Evolutionary conservation across 1,284 basidiomycete species (phyloP).

Genomic region (Athelia sp.): DNA sequence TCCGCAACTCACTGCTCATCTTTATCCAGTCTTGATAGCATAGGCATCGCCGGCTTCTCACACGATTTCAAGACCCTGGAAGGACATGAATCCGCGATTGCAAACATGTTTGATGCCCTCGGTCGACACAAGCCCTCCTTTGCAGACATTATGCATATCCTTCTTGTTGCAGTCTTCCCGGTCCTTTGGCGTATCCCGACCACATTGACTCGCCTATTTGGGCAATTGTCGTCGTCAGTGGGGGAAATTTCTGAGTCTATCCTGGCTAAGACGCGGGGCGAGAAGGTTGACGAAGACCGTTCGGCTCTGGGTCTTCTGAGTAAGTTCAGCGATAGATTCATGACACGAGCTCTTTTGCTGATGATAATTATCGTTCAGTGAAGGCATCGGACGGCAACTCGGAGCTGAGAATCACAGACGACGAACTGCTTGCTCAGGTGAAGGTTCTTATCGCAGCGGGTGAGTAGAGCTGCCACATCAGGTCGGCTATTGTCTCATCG

Average conservation of each 20-base stretch:
- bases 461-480: not conserved
- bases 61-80: slow-evolving; percentile 53
- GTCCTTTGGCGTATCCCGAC: slow-evolving; percentile 31
- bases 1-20: not conserved
- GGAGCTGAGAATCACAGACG: slow-evolving; percentile 47
- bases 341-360: not conserved
- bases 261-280: slow-evolving; percentile 36
- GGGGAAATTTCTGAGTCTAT: slow-evolving; percentile 43
- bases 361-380: slow-evolving; percentile 27
- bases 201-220: too few relatives aligned
- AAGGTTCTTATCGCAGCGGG: not conserved
- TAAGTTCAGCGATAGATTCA: slow-evolving; percentile 21
- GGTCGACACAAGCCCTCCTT: slow-evolving; percentile 17
- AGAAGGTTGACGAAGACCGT: slow-evolving; percentile 30
- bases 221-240: too few relatives aligned
- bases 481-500: not conserved
- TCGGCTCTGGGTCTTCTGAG: slow-evolving; percentile 52
- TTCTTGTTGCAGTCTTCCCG: slow-evolving; percentile 41
- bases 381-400: slow-evolving; percentile 42
- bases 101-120: slow-evolving; percentile 41
- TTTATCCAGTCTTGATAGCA: slow-evolving; percentile 42
- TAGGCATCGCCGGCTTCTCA: slow-evolving; percentile 54
- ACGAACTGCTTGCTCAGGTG: slow-evolving; percentile 62
- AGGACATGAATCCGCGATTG: slow-evolving; percentile 38
- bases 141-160: slow-evolving; percentile 26